Conservation (phyloP, 2,329 filamentous ascomycete genomes). For the Xylaria sp. region DNA sequence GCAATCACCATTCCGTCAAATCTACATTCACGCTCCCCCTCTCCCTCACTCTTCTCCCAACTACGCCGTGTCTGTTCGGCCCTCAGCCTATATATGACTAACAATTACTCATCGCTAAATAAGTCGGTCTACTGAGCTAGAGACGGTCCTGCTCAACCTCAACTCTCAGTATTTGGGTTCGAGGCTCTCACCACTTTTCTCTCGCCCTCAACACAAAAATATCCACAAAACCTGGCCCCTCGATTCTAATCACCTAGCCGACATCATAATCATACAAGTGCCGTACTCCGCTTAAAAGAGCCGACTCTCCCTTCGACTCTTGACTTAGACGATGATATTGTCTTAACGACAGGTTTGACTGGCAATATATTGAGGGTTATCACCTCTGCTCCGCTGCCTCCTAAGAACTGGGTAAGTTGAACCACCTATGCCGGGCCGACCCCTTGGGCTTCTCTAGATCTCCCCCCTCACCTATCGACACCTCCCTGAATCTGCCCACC, state of each 20-base stretch:
- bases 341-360: conserved; percentile 1
- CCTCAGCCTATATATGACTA: neutral
- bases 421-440: conserved; percentile 1
- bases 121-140: neutral
- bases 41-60: neutral
- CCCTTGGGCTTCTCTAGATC: neutral
- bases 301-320: neutral
- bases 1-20: neutral
- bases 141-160: conserved; percentile 20
- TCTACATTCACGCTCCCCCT: neutral
- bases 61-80: neutral
- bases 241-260: conserved; percentile 6
- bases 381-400: neutral
- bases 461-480: neutral
- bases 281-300: conserved; percentile 2
- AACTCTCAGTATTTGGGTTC: conserved; percentile 10
- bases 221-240: conserved; percentile 23
- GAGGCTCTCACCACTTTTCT: conserved; percentile 7
- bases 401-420: neutral
- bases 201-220: conserved; percentile 20
- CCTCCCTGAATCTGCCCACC: neutral
- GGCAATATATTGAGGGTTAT: conserved; percentile 14
- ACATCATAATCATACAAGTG: conserved; percentile 11
- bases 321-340: conserved; percentile 9
- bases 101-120: conserved; percentile 3